Evolutionary conservation across 2,329 filamentous ascomycete species (phyloP).

Genomic region (Hirsutella rhossiliensis): DNA sequence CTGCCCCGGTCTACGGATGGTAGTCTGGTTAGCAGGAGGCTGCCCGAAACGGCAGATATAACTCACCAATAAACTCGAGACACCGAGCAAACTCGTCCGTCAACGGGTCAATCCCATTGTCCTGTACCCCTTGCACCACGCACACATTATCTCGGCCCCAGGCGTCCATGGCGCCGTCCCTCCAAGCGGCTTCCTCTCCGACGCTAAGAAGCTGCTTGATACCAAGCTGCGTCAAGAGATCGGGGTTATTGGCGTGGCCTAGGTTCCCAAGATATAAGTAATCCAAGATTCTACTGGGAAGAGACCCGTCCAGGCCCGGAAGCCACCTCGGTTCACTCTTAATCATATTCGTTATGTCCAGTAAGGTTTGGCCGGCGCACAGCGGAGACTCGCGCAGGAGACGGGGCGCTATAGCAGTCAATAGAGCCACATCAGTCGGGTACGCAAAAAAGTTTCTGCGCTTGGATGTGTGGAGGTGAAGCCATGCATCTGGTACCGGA

Average conservation of each 20-base stretch:
- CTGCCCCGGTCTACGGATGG: conserved; percentile 58
- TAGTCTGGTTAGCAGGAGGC: conserved; percentile 1
- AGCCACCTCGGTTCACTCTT: conserved; percentile 68
- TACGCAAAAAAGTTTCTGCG: conserved; percentile 94
- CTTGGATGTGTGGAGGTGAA: conserved; percentile 68
- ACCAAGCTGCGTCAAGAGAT: conserved; percentile 64
- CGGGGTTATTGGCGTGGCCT: conserved; percentile 86
- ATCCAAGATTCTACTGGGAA: conserved; percentile 77
- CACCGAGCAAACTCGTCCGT: conserved; percentile 77
- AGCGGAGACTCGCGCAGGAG: conserved; percentile 61
- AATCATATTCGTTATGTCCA: conserved; percentile 39
- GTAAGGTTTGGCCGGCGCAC: conserved; percentile 32
- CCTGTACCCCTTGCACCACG: conserved; percentile 75
- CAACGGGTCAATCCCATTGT: conserved; percentile 91
- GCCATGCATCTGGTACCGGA: conserved; percentile 75
- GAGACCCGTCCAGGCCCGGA: conserved; percentile 70
- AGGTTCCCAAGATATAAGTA: conserved; percentile 97
- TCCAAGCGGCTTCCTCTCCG: conserved; percentile 79
- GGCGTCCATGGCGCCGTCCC: conserved; percentile 51
- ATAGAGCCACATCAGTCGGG: conserved; percentile 71
- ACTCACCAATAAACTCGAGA: conserved; percentile 76
- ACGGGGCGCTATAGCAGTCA: conserved; percentile 65
- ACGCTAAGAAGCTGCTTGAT: conserved; percentile 86
- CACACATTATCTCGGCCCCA: conserved; percentile 75
- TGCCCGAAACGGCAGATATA: neutral